Base-by-base conservation (phyloP, 2,329 filamentous ascomycete species). In the Lecanosticta acicola region DNA sequence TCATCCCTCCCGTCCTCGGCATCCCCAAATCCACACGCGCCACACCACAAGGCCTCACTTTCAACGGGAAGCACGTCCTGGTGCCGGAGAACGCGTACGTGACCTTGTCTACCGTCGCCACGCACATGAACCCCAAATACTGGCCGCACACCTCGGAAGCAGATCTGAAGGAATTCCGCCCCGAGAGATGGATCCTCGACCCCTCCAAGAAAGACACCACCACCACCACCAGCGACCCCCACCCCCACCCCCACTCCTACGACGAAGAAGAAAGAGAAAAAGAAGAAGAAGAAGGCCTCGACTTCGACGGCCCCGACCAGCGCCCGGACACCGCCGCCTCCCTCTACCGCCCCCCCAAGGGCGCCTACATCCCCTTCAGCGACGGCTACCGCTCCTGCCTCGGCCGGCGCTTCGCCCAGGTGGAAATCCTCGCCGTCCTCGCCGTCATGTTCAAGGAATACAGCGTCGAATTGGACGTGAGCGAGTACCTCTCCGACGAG, bases 381-480 rank as follows among this genome's bases (percentile, higher is more conserved):
- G 75, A 78, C 43, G 76, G 76, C 39, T 70, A 71, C 74, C 67
- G 75, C 41, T 69, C 74, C 5, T 79, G 76, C 56, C 67, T 80
- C 17, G 76, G 78, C 14, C 66, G 75, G 58, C 69, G 76, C 5
- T 79, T 79, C 56, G 76, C 76, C 2, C 76, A 78, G 60, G 72
- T 77, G 29, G 76, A 79, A 60, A 68, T 78, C n/a, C 61, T 78
- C 4, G 73, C 73, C 2, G 73, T 71, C 2, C 57, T 79, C 4
- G 74, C 76, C 0, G 68, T 73, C 4, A 68, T 79, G 17, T 77
- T 78, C 60, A 67, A 69, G 39, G 65, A 75, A 37, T 80, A 84
- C 61, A 84, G 78, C 59, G 70, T 89, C 3, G 85, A 90, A 69
- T 71, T 89, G 46, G 83, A 80, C 2, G 81, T 87, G 7, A 68